These are phyloP conservation scores for Phytophthora boehmeriae DNA, from an alignment of 352 stramenopile species.

Conservation along the genomic window DNA sequence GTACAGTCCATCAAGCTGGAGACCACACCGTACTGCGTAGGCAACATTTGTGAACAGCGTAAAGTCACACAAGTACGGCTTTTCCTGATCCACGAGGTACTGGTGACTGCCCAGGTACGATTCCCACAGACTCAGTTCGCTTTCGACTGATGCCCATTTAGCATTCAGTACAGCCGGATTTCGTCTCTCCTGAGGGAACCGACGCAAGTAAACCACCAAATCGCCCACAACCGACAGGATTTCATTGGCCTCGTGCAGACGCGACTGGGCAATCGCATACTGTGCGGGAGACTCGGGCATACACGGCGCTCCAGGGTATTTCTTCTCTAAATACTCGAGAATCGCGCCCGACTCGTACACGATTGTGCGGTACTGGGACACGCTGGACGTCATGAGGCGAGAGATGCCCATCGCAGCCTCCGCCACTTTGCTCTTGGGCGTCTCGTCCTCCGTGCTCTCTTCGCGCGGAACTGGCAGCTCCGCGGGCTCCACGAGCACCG, in stretches of 20 bases:
- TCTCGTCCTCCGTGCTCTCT: slow-evolving; percentile 2
- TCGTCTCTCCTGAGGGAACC: slow-evolving; percentile 63
- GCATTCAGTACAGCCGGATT: slow-evolving; percentile 62
- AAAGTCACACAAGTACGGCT: slow-evolving; percentile 79
- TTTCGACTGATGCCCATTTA: slow-evolving; percentile 75
- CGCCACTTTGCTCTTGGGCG: slow-evolving; percentile 30
- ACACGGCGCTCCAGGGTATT: slow-evolving; percentile 50
- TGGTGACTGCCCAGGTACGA: slow-evolving; percentile 65
- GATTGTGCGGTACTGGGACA: slow-evolving; percentile 51
- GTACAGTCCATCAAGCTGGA: slow-evolving; percentile 84
- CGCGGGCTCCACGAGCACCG: slow-evolving; percentile 75
- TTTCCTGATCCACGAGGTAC: slow-evolving; percentile 67
- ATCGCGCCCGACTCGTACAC: slow-evolving; percentile 85
- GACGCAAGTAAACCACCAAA: slow-evolving; percentile 79
- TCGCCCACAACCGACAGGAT: slow-evolving; percentile 84
- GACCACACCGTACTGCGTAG: slow-evolving; percentile 83
- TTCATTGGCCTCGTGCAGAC: slow-evolving; percentile 85
- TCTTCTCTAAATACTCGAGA: slow-evolving; percentile 81
- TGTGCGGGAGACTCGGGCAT: slow-evolving; percentile 53
- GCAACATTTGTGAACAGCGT: slow-evolving; percentile 88
- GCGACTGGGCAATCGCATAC: slow-evolving; percentile 77
- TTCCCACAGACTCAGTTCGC: slow-evolving; percentile 82
- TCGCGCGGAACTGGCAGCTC: slow-evolving; percentile 19
- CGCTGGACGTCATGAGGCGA: slow-evolving; percentile 32
- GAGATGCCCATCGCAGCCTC: slow-evolving; percentile 43